Evolutionary conservation across 208 protist genomes (phyloP).

Genomic region (Trypanosoma rangeli): DNA sequence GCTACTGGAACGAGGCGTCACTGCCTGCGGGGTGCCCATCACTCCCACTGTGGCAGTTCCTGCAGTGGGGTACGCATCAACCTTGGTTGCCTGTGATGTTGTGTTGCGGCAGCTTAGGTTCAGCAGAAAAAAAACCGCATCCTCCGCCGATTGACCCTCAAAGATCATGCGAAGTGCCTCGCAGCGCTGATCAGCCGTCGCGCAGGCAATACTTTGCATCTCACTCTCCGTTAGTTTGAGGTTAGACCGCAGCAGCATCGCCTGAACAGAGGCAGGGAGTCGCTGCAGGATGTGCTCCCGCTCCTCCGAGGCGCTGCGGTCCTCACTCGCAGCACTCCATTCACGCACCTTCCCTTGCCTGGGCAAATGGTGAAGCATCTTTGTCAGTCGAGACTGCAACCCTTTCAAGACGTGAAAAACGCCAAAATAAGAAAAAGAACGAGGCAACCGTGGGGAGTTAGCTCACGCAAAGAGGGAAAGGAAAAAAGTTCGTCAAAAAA

Average conservation of each 20-base stretch:
- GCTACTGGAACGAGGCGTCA: background rate
- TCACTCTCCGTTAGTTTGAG: slow-evolving; percentile 37
- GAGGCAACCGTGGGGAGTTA: background rate
- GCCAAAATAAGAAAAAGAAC: slow-evolving; percentile 11
- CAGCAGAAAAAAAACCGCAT: slow-evolving; percentile 51
- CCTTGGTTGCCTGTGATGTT: background rate
- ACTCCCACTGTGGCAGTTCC: slow-evolving; percentile 1
- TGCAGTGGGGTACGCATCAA: background rate
- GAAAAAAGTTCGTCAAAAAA: background rate
- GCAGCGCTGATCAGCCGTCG: slow-evolving; percentile 48
- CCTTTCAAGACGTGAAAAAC: slow-evolving; percentile 7
- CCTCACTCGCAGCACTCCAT: background rate
- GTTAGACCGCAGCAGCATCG: slow-evolving; percentile 45
- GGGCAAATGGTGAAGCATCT: background rate
- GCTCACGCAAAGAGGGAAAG: background rate
- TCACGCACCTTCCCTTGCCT: background rate
- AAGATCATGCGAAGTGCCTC: slow-evolving; percentile 64
- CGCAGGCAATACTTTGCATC: slow-evolving; percentile 25
- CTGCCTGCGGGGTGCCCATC: background rate
- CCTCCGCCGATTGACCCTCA: slow-evolving; percentile 39
- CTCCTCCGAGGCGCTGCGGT: background rate
- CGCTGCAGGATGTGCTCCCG: background rate
- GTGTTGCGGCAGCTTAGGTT: background rate
- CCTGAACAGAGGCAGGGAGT: slow-evolving; percentile 66
- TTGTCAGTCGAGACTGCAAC: background rate